Conservation (phyloP, 2,329 filamentous ascomycete genomes). For the Clathrospora elynae region DNA sequence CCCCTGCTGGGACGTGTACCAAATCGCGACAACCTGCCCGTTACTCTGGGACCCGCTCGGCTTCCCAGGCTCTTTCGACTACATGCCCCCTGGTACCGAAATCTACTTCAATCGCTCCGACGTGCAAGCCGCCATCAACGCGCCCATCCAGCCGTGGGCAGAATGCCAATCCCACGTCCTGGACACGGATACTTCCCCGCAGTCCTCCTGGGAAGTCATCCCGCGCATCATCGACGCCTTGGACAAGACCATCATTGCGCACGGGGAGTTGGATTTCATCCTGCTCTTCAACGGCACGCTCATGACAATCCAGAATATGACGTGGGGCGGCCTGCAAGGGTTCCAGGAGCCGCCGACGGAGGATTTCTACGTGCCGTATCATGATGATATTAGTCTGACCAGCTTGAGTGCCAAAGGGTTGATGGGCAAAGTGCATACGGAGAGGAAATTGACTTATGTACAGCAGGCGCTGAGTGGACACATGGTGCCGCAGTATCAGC, state of each 20-base stretch:
- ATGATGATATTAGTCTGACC: slow-evolving; percentile 53
- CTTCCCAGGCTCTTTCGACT: slow-evolving; percentile 68
- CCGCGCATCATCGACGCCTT: slow-evolving; percentile 75
- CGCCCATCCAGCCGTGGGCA: slow-evolving; percentile 61
- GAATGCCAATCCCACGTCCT: slow-evolving; percentile 60
- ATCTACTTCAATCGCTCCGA: slow-evolving; percentile 75
- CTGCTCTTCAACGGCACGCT: slow-evolving; percentile 72
- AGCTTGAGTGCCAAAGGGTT: slow-evolving; percentile 67
- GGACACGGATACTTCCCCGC: slow-evolving; percentile 59
- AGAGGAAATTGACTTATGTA: slow-evolving; percentile 76
- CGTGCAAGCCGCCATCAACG: slow-evolving; percentile 72
- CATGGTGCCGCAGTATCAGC: slow-evolving; percentile 70
- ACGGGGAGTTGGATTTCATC: slow-evolving; percentile 72
- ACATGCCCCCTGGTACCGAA: slow-evolving; percentile 64
- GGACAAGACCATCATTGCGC: slow-evolving; percentile 71
- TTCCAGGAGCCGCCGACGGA: slow-evolving; percentile 66
- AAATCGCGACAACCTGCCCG: slow-evolving; percentile 74
- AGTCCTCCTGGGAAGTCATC: slow-evolving; percentile 63
- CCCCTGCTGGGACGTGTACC: slow-evolving; percentile 81
- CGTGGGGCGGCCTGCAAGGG: slow-evolving; percentile 72
- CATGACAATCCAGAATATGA: slow-evolving; percentile 79
- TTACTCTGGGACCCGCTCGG: slow-evolving; percentile 70
- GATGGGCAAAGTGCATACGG: slow-evolving; percentile 71
- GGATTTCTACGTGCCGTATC: slow-evolving; percentile 72
- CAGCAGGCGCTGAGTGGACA: slow-evolving; percentile 69